phyloP scores from a whole-genome alignment of 2,329 filamentous ascomycete genomes.

The Lachnellula arida region DNA sequence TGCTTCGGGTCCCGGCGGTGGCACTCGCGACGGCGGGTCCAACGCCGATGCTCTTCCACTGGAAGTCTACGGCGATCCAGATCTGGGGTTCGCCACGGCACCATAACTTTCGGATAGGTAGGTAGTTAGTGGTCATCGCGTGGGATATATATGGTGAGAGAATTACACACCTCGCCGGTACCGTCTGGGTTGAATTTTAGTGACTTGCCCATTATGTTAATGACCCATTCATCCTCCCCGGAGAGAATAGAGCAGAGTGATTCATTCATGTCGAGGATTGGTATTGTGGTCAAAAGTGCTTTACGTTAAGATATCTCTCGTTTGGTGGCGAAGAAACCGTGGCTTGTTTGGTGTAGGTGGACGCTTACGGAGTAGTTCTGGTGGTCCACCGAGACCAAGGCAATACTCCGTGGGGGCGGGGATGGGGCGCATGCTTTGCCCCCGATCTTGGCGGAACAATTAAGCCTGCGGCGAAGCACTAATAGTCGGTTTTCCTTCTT shows the following conservation, averaged over 20 bases:
- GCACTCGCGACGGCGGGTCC: neutral
- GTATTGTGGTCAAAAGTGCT: neutral
- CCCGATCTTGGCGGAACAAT: no score
- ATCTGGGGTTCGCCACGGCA: neutral
- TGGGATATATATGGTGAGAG: neutral
- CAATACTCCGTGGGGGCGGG: no score
- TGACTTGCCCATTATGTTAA: slow-evolving; percentile 19
- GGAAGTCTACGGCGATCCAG: neutral
- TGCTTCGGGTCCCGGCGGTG: neutral
- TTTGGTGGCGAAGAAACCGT: no score
- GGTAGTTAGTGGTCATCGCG: neutral
- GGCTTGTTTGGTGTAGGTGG: no score
- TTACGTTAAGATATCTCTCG: no score
- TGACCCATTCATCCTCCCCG: slow-evolving; percentile 20
- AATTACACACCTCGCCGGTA: slow-evolving; percentile 24
- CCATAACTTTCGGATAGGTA: slow-evolving; percentile 8
- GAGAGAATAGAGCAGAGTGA: slow-evolving; percentile 25
- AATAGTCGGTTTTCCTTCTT: no score
- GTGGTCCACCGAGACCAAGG: no score
- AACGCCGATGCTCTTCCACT: neutral
- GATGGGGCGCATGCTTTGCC: no score
- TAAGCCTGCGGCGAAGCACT: no score
- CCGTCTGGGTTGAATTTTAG: slow-evolving; percentile 26
- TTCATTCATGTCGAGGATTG: slow-evolving; percentile 22
- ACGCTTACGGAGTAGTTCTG: no score